Evolutionary conservation across 2,329 filamentous ascomycete genomes (phyloP), one percentile per base, ranked within the genome.

Genomic region (Capronia epimyces): DNA sequence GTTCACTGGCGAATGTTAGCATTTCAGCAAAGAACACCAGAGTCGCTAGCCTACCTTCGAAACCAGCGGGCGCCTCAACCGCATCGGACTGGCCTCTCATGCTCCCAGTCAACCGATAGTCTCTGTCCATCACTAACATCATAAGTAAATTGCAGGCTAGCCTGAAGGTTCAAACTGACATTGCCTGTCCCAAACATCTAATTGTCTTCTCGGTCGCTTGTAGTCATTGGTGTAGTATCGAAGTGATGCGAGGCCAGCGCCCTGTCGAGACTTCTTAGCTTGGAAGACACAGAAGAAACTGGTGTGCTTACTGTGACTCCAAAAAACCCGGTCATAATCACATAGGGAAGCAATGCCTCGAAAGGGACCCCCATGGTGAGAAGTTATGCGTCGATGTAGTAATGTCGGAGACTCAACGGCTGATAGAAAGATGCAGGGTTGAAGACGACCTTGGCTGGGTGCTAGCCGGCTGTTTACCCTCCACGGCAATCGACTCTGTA

Each of bases 111-210:
- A 84, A 71, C 57, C 81, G 71, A 63, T 75, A 69, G 66, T 84
- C 81, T 67, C 81, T 74, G 62, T 83, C 78, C 79, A 84, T 82
- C 81, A 84, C 81, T 84, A 65, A 42, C 40, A 53, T 24, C 16
- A n/a, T 55, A 29, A 57, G 56, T 27, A 47, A 27, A 24, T 21
- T 18, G 18, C 31, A 24, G 10, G 16, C 18, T 31, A 21, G 10
- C 15, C 31, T 12, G n/a, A 10, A 5, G 12, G 3, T 16, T 12
- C 43, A 32, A 42, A 71, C 77, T 68, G 69, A 83, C 81, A 69
- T 73, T 80, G 66, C 83, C 81, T 80, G 64, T 84, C 81, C 81
- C 81, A 84, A 60, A 73, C 70, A 67, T 84, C 81, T 57, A 78
- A 67, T 57, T 77, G 79, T 66, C 79, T 78, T 64, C 81, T 73